Conservation (phyloP, 2,329 filamentous ascomycete genomes). For the Aspergillus proliferans region DNA sequence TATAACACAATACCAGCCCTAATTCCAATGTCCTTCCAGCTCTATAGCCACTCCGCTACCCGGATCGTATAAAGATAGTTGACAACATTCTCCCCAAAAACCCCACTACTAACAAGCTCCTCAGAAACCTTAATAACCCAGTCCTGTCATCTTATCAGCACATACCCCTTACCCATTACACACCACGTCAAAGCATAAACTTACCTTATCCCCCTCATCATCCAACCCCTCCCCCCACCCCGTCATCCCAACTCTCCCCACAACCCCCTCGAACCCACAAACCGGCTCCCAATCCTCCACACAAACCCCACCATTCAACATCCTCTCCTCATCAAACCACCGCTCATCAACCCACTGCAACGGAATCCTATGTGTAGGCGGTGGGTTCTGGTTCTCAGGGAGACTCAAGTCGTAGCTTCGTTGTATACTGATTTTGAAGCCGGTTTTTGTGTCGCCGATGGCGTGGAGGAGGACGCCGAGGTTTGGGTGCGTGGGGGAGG, state of each 20-base stretch:
- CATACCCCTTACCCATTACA: slow-evolving; percentile 10
- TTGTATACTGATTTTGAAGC: slow-evolving; percentile 27
- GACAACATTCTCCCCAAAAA: slow-evolving; percentile 17
- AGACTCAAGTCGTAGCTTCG: slow-evolving; percentile 18
- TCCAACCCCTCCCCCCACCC: slow-evolving; percentile 10
- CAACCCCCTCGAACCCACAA: slow-evolving; percentile 22
- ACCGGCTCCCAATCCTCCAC: slow-evolving; percentile 16
- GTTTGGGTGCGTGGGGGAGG: slow-evolving; percentile 8
- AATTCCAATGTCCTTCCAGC: too few relatives aligned
- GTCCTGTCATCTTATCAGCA: slow-evolving; percentile 29
- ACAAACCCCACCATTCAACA: slow-evolving; percentile 18
- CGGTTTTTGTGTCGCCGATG: slow-evolving; percentile 24
- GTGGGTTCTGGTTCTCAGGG: neutral
- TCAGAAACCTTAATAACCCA: slow-evolving; percentile 32
- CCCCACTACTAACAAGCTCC: slow-evolving; percentile 19
- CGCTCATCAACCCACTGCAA: slow-evolving; percentile 25
- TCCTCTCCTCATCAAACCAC: slow-evolving; percentile 17
- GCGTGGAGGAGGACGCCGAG: slow-evolving; percentile 27
- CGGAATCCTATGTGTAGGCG: slow-evolving; percentile 17
- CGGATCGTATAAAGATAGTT: slow-evolving; percentile 20
- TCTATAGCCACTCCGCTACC: neutral
- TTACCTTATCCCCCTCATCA: slow-evolving; percentile 4
- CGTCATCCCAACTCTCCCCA: slow-evolving; percentile 7
- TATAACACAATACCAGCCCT: too few relatives aligned
- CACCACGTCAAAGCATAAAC: neutral